These are phyloP conservation scores for Calonectria montana DNA, from an alignment of 2,329 filamentous ascomycete species.

Conservation along the genomic window DNA sequence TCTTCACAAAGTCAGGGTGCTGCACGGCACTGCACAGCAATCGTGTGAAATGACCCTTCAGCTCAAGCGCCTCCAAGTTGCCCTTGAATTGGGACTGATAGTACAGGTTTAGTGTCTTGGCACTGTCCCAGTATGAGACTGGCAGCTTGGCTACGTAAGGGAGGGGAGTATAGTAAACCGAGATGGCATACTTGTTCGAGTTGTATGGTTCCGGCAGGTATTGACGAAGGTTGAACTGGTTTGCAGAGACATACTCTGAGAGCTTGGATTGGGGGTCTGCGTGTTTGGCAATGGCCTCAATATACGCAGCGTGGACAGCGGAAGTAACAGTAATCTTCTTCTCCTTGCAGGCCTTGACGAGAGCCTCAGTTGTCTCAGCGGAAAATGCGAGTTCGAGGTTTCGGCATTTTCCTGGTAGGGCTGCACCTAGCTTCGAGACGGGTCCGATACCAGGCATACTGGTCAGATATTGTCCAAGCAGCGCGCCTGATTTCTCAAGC, in stretches of 20 bases:
- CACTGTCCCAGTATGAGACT: conserved; percentile 13
- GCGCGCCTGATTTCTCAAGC: neutral
- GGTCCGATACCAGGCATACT: neutral
- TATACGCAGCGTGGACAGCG: conserved; percentile 1
- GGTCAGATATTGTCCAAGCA: neutral
- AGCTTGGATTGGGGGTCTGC: conserved; percentile 15
- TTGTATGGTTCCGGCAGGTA: conserved; percentile 39
- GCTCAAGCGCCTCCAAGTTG: conserved; percentile 20
- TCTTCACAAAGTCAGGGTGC: conserved; percentile 36
- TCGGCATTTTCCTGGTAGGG: conserved; percentile 10
- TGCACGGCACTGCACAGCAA: conserved; percentile 30
- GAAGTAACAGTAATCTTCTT: neutral
- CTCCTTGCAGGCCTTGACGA: conserved; percentile 1
- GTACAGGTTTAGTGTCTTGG: conserved; percentile 8
- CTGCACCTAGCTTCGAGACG: neutral
- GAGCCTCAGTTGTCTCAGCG: neutral
- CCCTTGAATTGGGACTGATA: conserved; percentile 15
- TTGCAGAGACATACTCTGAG: conserved; percentile 37
- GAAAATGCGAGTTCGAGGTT: conserved; percentile 15
- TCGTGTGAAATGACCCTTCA: conserved; percentile 33
- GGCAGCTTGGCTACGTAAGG: conserved; percentile 14
- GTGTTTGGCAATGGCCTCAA: neutral
- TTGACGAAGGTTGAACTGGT: conserved; percentile 41
- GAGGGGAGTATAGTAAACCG: conserved; percentile 21
- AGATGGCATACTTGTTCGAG: conserved; percentile 16